Conservation (phyloP, 2,329 filamentous ascomycete species). For the Aspergillus ochraceoroseus region DNA sequence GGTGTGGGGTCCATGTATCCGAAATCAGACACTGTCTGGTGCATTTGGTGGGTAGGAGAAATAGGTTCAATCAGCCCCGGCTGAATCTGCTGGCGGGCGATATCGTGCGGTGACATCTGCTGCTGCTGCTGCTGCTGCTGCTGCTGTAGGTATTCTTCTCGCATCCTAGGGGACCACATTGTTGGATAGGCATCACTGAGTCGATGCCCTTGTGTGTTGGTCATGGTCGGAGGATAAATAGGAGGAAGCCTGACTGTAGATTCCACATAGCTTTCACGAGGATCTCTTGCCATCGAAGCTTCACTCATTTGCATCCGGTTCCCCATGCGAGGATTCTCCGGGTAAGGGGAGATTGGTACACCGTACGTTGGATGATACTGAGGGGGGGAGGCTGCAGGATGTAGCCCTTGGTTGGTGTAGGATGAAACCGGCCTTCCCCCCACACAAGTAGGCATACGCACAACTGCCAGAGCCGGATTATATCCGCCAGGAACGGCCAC, state of each 20-base stretch:
- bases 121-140: constrained; percentile 14
- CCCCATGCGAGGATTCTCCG: constrained; percentile 23
- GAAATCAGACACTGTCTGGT: constrained; percentile 24
- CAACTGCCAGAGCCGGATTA: constrained; percentile 24
- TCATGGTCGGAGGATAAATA: constrained; percentile 33
- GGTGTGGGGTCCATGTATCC: constrained; percentile 22
- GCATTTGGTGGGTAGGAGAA: constrained; percentile 27
- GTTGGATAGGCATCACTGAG: constrained; percentile 34
- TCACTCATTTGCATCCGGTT: constrained; percentile 28
- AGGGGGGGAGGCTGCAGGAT: constrained; percentile 31
- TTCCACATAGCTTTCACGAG: constrained; percentile 30
- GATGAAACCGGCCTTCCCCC: constrained; percentile 27
- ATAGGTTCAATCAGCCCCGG: constrained; percentile 26
- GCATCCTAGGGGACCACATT: constrained; percentile 23
- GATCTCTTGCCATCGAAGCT: constrained; percentile 22
- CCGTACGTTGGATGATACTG: constrained; percentile 31
- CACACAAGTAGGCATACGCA: constrained; percentile 20
- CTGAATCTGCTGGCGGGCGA: constrained; percentile 15
- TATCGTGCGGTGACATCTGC: background rate
- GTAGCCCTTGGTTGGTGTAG: constrained; percentile 29
- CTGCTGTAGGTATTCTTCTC: constrained; percentile 25
- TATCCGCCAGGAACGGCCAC: constrained; percentile 26
- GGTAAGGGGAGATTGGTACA: constrained; percentile 27
- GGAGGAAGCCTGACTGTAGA: constrained; percentile 37
- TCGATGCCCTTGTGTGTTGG: constrained; percentile 28